Evolutionary conservation across 164 flowering plant species (phyloP).

Genomic region (Annona cherimola): DNA sequence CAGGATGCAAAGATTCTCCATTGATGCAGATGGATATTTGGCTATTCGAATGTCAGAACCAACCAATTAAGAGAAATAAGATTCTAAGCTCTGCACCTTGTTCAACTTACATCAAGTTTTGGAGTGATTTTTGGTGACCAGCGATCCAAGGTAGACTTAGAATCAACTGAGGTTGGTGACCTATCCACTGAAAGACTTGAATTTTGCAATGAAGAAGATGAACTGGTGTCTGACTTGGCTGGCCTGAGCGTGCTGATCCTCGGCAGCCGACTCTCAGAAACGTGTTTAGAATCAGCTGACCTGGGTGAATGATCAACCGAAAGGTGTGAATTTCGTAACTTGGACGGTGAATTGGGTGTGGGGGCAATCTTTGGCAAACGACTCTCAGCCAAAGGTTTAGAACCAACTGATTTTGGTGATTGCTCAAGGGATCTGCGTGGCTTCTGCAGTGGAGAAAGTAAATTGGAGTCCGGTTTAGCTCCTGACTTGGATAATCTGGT

Average conservation of each 20-base stretch:
- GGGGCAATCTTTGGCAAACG: not conserved
- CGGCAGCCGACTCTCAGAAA: slow-evolving; percentile 8
- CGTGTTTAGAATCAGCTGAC: slow-evolving; percentile 51
- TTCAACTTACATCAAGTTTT: slow-evolving; percentile 55
- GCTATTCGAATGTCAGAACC: not conserved
- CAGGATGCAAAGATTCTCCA: too few species aligned
- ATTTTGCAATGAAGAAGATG: slow-evolving; percentile 52
- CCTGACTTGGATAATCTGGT: slow-evolving; percentile 38
- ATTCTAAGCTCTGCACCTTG: not conserved
- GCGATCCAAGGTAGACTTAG: slow-evolving; percentile 38
- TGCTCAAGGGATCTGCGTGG: slow-evolving; percentile 57
- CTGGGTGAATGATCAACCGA: slow-evolving; percentile 65
- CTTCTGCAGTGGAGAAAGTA: slow-evolving; percentile 51
- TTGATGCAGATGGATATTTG: too few species aligned
- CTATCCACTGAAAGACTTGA: slow-evolving; percentile 56
- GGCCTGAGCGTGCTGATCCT: slow-evolving; percentile 1
- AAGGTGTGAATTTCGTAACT: slow-evolving; percentile 46
- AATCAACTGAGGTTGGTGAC: slow-evolving; percentile 54
- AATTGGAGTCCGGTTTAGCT: slow-evolving; percentile 55
- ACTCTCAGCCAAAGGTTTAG: slow-evolving; percentile 39
- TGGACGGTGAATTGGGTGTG: slow-evolving; percentile 45
- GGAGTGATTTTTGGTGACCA: slow-evolving; percentile 47
- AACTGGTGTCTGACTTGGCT: slow-evolving; percentile 17
- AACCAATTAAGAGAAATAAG: not conserved
- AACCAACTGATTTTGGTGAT: slow-evolving; percentile 54